Base-by-base conservation (phyloP, 441 rosid genomes). In the Raphanus hybrid region DNA sequence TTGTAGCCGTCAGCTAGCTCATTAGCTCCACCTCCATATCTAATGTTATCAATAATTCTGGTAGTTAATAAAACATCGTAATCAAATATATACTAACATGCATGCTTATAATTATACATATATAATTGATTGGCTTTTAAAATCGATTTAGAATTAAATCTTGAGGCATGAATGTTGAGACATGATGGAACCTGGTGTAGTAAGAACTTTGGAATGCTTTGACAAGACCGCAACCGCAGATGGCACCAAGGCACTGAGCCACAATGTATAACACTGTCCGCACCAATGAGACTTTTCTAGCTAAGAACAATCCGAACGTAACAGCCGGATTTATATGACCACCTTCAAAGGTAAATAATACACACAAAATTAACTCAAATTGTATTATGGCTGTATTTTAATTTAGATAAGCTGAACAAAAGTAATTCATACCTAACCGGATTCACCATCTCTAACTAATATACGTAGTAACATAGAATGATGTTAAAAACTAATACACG, bases 191-290 rank as follows among this genome's bases (percentile, higher is more conserved):
- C 87, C 74, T 81, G 74, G 26, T 73, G 80, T 83, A 85, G 85
- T 79, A 78, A 14, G 85, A 69, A 67, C 79, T 84, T 69, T 87
- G 90, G 81, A 87, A 82, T 9, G 77, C 88, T 85, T 87, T 87
- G 76, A 82, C 90, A 2, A 87, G 55, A 45, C 87, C 90, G 10
- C 86, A 82, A 23, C 90, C 90, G 23, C 87, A 85, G 60, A 85
- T 82, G 7, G 90, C 90, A 27, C 90, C 90, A 64, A 85, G 80
- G 45, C 90, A 84, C 84, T 87, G 90, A 18, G 90, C 90, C 62
- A 84, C 84, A 75, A 87, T 85, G 81, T 87, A 87, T 54, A 81
- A 20, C 3, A 87, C 8, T 63, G 90, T 77, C 48, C 90, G 81
- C 34, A 84, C 69, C 58, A 87, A 55, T 34, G 88, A 84, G 4